Percentiles rank a stretch among this genome's conserved stretches.
phyloP scores from a whole-genome alignment of 441 rosid genomes.

The California macrophylla region DNA sequence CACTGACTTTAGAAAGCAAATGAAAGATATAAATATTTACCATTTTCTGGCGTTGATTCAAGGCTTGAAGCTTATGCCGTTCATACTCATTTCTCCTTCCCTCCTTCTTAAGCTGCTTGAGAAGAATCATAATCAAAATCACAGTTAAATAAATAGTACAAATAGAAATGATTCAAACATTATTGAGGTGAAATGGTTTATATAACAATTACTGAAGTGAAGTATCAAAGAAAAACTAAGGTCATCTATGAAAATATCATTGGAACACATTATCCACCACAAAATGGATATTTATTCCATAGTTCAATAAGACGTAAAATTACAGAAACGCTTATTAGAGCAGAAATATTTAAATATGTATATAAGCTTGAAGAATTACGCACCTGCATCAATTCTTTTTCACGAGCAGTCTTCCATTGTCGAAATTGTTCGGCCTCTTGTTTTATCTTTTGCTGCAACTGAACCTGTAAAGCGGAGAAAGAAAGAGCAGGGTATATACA shows the following conservation, averaged over 20 bases:
- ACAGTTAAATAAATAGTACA: slow-evolving; percentile 2
- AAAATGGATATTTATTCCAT: not conserved
- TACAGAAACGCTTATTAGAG: not conserved
- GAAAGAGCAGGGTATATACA: slow-evolving; percentile 12
- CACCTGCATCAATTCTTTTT: slow-evolving; percentile 62
- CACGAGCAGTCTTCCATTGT: slow-evolving; percentile 60
- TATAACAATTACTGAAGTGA: not conserved
- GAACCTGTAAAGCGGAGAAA: slow-evolving; percentile 36
- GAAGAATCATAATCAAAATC: slow-evolving; percentile 7
- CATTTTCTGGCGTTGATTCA: slow-evolving; percentile 58
- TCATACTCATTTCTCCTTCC: slow-evolving; percentile 63
- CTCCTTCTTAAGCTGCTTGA: slow-evolving; percentile 52
- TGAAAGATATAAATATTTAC: slow-evolving; percentile 18
- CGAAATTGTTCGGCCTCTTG: slow-evolving; percentile 72
- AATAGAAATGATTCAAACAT: not conserved
- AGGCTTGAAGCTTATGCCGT: slow-evolving; percentile 53
- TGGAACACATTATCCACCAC: not conserved
- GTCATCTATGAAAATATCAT: not conserved
- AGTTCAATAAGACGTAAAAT: not conserved
- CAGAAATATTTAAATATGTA: not conserved
- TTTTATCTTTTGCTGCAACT: slow-evolving; percentile 57
- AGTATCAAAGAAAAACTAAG: not conserved
- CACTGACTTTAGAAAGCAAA: not conserved
- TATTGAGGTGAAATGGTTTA: not conserved
- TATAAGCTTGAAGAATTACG: slow-evolving; percentile 2